Evolutionary conservation across 176 grass and related monocot species (phyloP).

Genomic region (Phoenix dactylifera): DNA sequence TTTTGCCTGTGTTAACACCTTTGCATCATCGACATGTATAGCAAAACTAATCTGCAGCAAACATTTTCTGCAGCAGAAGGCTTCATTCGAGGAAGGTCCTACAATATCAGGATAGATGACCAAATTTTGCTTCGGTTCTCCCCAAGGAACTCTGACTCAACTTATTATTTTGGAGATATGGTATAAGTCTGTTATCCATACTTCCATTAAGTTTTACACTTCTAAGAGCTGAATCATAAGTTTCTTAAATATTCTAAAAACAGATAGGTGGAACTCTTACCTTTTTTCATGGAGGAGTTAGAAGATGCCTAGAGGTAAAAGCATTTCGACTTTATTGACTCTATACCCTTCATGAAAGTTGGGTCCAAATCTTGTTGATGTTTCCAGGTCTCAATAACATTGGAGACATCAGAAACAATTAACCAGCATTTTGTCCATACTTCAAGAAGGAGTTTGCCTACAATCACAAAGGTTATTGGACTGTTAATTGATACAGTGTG

Average conservation of each 20-base stretch:
- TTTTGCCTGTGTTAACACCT: not conserved
- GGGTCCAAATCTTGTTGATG: not conserved
- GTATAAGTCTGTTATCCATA: conserved; percentile 19
- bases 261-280: conserved; percentile 88
- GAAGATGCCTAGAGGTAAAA: conserved; percentile 85
- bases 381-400: conserved; percentile 66
- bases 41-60: conserved; percentile 19
- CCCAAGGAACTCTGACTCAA: conserved; percentile 90
- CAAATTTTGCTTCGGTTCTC: conserved; percentile 90
- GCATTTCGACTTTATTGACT: conserved; percentile 1
- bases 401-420: conserved; percentile 92
- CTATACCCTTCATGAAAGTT: conserved; percentile 5
- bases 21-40: not conserved
- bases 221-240: conserved; percentile 10
- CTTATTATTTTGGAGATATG: conserved; percentile 97
- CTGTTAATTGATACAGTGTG: too few species aligned
- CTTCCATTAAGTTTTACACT: not conserved
- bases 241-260: conserved; percentile 22
- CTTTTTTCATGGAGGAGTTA: conserved; percentile 66
- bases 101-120: conserved; percentile 91
- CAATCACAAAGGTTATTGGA: conserved; percentile 59
- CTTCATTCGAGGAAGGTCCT: conserved; percentile 73
- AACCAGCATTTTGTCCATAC: conserved; percentile 71
- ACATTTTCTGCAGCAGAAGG: conserved; percentile 73
- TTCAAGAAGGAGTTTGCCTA: conserved; percentile 80